A percentile compares a stretch with the other conserved stretches of the same genome.
phyloP scores from a whole-genome alignment of 2,329 filamentous ascomycete genomes.

The Cordyceps farinosa region DNA sequence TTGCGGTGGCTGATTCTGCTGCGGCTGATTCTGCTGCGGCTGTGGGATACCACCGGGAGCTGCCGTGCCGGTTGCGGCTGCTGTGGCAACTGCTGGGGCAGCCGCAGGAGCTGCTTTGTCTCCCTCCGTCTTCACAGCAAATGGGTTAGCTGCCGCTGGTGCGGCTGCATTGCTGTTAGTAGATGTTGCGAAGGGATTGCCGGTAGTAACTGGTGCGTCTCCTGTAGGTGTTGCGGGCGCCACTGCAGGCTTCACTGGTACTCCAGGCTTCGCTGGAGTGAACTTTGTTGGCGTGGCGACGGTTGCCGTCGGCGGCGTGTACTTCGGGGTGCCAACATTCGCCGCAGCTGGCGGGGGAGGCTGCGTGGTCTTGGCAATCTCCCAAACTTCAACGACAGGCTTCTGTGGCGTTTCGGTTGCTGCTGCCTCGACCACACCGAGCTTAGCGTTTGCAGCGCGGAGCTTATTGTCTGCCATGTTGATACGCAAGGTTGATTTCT shows the following conservation, averaged over 20 bases:
- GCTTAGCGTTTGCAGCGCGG: slow-evolving; percentile 63
- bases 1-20: slow-evolving; percentile 22
- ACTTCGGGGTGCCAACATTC: slow-evolving; percentile 21
- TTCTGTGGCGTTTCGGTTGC: slow-evolving; percentile 80
- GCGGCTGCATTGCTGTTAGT: slow-evolving; percentile 22
- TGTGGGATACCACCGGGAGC: slow-evolving; percentile 9
- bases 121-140: slow-evolving; percentile 24
- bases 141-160: slow-evolving; percentile 29
- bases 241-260: not conserved
- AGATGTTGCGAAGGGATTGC: slow-evolving; percentile 21
- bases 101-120: slow-evolving; percentile 21
- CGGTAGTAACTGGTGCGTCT: not conserved
- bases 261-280: slow-evolving; percentile 19
- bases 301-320: slow-evolving; percentile 16
- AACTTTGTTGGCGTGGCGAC: slow-evolving; percentile 20
- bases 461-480: slow-evolving; percentile 74
- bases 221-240: not conserved
- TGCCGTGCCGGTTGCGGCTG: slow-evolving; percentile 19
- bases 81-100: not conserved
- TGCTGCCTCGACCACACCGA: slow-evolving; percentile 75
- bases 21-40: slow-evolving; percentile 19
- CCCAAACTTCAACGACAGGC: slow-evolving; percentile 84
- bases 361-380: slow-evolving; percentile 60
- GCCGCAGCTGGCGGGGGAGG: slow-evolving; percentile 24
- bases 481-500: slow-evolving; percentile 69